Evolutionary conservation across 345 rosid species (phyloP), one percentile per base, ranked within the genome.

Genomic region (Luvunga scandens): DNA sequence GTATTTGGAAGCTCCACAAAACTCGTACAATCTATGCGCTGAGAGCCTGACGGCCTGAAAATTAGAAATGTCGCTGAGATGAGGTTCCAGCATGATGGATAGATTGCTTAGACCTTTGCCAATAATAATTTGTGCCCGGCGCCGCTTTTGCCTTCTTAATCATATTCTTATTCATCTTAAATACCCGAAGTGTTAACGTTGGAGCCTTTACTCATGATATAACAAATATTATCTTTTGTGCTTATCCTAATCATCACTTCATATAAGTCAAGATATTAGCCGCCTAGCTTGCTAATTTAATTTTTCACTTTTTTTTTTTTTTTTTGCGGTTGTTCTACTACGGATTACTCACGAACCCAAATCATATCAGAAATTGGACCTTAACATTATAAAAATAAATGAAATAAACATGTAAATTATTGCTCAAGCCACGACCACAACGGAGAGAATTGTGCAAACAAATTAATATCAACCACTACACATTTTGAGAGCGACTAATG

Each of bases 381-480:
- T 45, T 5, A 45, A 12, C 50, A 45, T 13, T 45, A 12, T 10
- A 45, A 1, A 36, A 66, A 67, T 0, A 13, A 12, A 13, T 12
- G 12, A 68, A 42, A 6, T 6, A 3, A 6, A 66, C 3, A 38
- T 59, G 24, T 22, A 22, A n/a, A 59, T 36, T 25, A 36, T 66
- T 66, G 70, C 50, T 22, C 24, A 19, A 14, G 24, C 34, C 69
- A 18, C 24, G 59, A 18, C 34, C 59, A 25, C 74, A 61, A 4
- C 4, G 21, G 10, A 30, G 22, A 31, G n/a, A 75, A 76, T 5
- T n/a, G 21, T 3, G 21, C 71, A 33, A 53, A 25, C 38, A 73
- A 59, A 45, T 13, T 45, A 45, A 60, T 73, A 6, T 25, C 71
- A n/a, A 72, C 78, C 84, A 77, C 80, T 31, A 24, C 67, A 59